A percentile compares a stretch with the other conserved stretches of the same genome.
Evolutionary conservation across 331 rosid species (phyloP).

Genomic region (Phaseolus coccineus): DNA sequence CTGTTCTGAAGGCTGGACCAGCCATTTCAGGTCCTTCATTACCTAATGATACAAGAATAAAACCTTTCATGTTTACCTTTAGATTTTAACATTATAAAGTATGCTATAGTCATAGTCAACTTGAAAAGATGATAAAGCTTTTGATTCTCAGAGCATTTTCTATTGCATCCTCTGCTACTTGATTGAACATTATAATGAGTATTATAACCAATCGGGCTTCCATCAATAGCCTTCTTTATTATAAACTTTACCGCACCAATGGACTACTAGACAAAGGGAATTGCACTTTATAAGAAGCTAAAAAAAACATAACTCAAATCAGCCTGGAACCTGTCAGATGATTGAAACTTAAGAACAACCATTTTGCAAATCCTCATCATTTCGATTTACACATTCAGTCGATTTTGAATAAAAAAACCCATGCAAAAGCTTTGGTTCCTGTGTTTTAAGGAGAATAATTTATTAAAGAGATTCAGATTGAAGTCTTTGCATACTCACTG

Average conservation of each 20-base stretch:
- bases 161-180: neutral
- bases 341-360: neutral
- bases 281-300: neutral
- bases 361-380: neutral
- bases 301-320: constrained; percentile 8
- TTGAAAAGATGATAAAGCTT: constrained; percentile 13
- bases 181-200: neutral
- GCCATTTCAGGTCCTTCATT: constrained; percentile 32
- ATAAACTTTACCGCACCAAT: constrained; percentile 5
- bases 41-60: constrained; percentile 31
- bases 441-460: neutral
- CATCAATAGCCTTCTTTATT: constrained; percentile 11
- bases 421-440: constrained; percentile 11
- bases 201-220: constrained; percentile 8
- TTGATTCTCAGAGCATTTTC: constrained; percentile 25
- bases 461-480: neutral
- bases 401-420: constrained; percentile 10
- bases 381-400: neutral
- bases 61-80: constrained; percentile 22
- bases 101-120: constrained; percentile 19
- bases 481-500: neutral
- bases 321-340: neutral
- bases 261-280: constrained; percentile 16
- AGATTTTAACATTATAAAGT: constrained; percentile 5
- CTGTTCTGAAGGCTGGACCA: neutral